Conservation (phyloP, 1,284 basidiomycete genomes). For the Thecaphora thlaspeos region DNA sequence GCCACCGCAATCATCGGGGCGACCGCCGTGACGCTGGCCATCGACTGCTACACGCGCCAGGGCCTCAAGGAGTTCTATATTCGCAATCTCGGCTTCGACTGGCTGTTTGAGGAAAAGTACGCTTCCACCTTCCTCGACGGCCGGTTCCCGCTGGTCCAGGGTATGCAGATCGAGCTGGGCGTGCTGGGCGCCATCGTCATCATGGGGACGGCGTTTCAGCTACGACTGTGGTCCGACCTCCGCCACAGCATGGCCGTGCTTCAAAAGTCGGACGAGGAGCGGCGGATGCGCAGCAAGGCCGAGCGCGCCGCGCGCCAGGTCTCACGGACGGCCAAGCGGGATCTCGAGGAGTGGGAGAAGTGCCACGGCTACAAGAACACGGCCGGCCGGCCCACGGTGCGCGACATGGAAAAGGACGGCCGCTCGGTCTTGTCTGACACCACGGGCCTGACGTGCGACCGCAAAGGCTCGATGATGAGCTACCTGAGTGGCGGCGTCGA, state of each 20-base stretch:
- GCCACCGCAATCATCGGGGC: conserved; percentile 85
- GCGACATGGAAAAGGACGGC: conserved; percentile 11
- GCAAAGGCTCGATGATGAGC: conserved; percentile 1
- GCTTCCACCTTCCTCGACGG: conserved; percentile 28
- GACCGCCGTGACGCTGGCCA: conserved; percentile 85
- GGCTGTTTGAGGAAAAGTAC: conserved; percentile 64
- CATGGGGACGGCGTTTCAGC: conserved; percentile 80
- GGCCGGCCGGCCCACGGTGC: not conserved
- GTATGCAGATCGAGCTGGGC: conserved; percentile 90
- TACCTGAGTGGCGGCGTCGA: not conserved
- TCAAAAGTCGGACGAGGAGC: conserved; percentile 74
- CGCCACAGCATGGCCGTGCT: conserved; percentile 75
- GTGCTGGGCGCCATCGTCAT: conserved; percentile 70
- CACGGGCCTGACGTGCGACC: not conserved
- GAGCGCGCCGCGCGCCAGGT: conserved; percentile 72
- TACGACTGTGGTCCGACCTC: conserved; percentile 68
- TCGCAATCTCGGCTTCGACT: conserved; percentile 83
- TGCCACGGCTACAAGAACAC: conserved; percentile 66
- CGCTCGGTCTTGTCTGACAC: not conserved
- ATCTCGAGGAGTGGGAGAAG: conserved; percentile 81
- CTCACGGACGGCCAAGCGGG: conserved; percentile 66
- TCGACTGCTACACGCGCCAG: conserved; percentile 72
- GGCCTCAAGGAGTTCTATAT: conserved; percentile 93
- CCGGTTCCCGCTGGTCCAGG: conserved; percentile 77
- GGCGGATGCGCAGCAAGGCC: conserved; percentile 70